Base-by-base conservation (phyloP, 805 yeast genomes). In the Saccharomycopsis sp. region DNA sequence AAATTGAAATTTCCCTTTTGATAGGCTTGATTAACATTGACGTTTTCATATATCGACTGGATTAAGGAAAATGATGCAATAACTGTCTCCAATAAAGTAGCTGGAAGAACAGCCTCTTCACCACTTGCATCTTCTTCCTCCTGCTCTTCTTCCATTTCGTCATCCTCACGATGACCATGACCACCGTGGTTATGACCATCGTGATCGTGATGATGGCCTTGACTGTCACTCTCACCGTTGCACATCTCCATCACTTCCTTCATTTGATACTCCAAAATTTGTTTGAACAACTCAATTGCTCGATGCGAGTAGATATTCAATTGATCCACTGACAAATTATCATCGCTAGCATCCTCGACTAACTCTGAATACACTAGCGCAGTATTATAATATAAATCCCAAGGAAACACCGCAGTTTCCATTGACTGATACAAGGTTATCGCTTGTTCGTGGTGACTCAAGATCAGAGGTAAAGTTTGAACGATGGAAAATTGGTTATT, bases 321-420 rank as follows among this genome's bases (percentile, higher is more conserved):
- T 8, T 17, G 16, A 13, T 24, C 36, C 2, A 19, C 21, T 6
- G 32, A 22, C 13, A 41, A 8, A n/a, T 38, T 31, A 9, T 38
- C 47, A 3, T 41, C 45, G n/a, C 24, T 24, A 7, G 44, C 20
- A 16, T 48, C 46, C 21, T 50, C 53, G 9, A 50, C 38, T n/a
- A 47, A n/a, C 19, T 50, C 51, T 7, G 43, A 44, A 28, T 47
- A 50, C 5, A 50, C 51, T 28, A 50, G 44, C 26, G 51, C 47
- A 21, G 45, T 35, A 20, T 50, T 50, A 17, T 42, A 50, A 21
- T 41, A 38, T 28, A 50, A 45, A 27, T 50, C 53, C 53, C 53
- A 50, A 5, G 47, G 45, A 34, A 42, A 48, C 13, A 20, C 27
- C 19, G 35, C 5, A 3, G 19, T n/a, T 9, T 32, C n/a, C 14